Evolutionary conservation across 805 yeast genomes (phyloP).

Genomic region (Metschnikowia colocasiae): DNA sequence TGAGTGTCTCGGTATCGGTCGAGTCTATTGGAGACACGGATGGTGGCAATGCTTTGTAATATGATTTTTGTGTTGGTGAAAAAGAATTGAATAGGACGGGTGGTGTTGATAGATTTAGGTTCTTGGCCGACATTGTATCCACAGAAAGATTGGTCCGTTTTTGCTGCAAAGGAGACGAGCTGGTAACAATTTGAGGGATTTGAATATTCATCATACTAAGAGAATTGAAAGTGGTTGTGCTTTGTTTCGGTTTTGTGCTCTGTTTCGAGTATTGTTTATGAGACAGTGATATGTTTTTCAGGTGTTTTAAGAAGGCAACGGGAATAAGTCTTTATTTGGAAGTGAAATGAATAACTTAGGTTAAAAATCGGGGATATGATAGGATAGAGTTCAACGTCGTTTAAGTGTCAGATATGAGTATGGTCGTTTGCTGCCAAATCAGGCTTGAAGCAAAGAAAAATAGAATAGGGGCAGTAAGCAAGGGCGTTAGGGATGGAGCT

Average conservation of each 20-base stretch:
- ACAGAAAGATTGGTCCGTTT: constrained; percentile 2
- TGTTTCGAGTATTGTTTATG: background rate
- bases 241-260: background rate
- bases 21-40: constrained; percentile 13
- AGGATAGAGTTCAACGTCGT: background rate
- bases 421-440: background rate
- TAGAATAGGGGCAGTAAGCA: background rate
- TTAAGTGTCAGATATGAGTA: background rate
- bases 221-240: background rate
- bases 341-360: background rate
- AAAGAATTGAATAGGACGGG: constrained; percentile 2
- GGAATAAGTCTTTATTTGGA: background rate
- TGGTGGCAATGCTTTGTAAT: constrained; percentile 13
- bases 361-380: background rate
- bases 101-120: background rate
- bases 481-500: too few species aligned
- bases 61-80: constrained; percentile 19
- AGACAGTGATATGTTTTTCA: background rate
- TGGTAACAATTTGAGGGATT: constrained; percentile 2
- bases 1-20: constrained; percentile 6
- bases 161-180: background rate
- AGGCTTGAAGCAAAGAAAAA: background rate
- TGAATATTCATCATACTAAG: constrained; percentile 3
- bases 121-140: constrained; percentile 1
- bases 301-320: background rate